phyloP scores from a whole-genome alignment of 2,329 filamentous ascomycete genomes.

The Monosporascus cannonballus region DNA sequence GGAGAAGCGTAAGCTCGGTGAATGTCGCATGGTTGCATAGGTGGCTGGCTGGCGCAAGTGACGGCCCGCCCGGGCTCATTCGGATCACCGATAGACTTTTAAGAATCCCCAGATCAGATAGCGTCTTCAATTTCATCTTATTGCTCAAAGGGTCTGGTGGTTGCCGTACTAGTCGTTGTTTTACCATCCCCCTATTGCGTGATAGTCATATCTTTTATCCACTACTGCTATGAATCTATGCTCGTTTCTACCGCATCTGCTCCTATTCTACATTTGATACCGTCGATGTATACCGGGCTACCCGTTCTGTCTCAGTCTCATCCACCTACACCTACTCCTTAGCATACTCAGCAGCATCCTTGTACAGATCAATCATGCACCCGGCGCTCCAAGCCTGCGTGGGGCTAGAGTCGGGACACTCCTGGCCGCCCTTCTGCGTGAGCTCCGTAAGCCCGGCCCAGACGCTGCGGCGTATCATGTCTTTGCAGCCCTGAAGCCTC shows the following conservation, averaged over 20 bases:
- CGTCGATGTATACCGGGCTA: not conserved
- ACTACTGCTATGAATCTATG: not conserved
- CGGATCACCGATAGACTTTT: too few species aligned
- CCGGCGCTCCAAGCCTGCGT: constrained; percentile 96
- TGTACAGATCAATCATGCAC: constrained; percentile 91
- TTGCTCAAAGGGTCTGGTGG: too few species aligned
- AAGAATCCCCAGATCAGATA: too few species aligned
- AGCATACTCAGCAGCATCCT: constrained; percentile 63
- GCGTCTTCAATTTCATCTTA: too few species aligned
- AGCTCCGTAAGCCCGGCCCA: constrained; percentile 93
- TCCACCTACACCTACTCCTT: constrained; percentile 7
- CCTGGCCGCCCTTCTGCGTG: constrained; percentile 81
- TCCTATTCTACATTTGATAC: not conserved
- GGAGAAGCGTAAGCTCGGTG: too few species aligned
- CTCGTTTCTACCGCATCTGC: not conserved
- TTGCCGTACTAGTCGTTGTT: too few species aligned
- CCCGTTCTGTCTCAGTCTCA: not conserved
- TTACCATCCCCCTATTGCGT: too few species aligned
- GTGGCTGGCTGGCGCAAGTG: too few species aligned
- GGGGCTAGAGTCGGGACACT: constrained; percentile 84
- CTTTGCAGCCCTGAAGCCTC: constrained; percentile 75
- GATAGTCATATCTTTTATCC: too few species aligned
- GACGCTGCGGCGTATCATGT: constrained; percentile 68
- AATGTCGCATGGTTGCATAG: too few species aligned
- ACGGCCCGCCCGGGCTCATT: too few species aligned